phyloP scores from a whole-genome alignment of 1,284 basidiomycete species.

The Rugosomyces carneus region DNA sequence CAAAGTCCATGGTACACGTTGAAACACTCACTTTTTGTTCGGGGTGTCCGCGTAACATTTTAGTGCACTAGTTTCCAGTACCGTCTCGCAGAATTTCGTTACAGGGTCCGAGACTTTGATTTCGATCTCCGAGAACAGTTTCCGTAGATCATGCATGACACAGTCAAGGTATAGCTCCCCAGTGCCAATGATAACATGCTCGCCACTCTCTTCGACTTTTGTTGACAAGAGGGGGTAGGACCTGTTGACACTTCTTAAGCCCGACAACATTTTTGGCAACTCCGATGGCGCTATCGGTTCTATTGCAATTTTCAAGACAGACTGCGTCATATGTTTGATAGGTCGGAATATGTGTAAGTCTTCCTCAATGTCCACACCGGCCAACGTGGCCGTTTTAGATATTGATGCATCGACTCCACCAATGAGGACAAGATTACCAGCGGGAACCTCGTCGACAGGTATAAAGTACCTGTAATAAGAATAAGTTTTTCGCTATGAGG shows the following conservation, averaged over 20 bases:
- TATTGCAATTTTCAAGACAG: constrained; percentile 97
- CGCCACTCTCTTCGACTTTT: constrained; percentile 97
- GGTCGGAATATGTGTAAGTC: constrained; percentile 94
- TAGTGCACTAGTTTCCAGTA: constrained; percentile 94
- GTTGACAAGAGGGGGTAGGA: constrained; percentile 92
- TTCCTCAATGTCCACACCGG: constrained; percentile 66
- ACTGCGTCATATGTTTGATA: constrained; percentile 93
- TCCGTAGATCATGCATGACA: constrained; percentile 92
- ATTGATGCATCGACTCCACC: constrained; percentile 94
- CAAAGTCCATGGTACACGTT: not conserved
- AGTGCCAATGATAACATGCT: constrained; percentile 95
- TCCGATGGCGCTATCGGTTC: constrained; percentile 98
- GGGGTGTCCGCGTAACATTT: constrained; percentile 99
- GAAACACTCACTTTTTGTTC: constrained; percentile 82
- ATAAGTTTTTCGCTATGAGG: constrained; percentile 8
- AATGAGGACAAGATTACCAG: constrained; percentile 90
- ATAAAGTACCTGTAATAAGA: constrained; percentile 73
- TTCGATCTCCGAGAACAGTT: constrained; percentile 95
- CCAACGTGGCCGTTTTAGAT: constrained; percentile 90
- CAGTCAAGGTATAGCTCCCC: constrained; percentile 97
- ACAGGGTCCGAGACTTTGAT: constrained; percentile 99
- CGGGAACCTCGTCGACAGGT: constrained; percentile 80
- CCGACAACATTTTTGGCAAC: constrained; percentile 97
- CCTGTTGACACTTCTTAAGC: constrained; percentile 95
- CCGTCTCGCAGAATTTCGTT: constrained; percentile 97